phyloP scores from a whole-genome alignment of 2,329 filamentous ascomycete genomes.

The Fusarium acutatum region DNA sequence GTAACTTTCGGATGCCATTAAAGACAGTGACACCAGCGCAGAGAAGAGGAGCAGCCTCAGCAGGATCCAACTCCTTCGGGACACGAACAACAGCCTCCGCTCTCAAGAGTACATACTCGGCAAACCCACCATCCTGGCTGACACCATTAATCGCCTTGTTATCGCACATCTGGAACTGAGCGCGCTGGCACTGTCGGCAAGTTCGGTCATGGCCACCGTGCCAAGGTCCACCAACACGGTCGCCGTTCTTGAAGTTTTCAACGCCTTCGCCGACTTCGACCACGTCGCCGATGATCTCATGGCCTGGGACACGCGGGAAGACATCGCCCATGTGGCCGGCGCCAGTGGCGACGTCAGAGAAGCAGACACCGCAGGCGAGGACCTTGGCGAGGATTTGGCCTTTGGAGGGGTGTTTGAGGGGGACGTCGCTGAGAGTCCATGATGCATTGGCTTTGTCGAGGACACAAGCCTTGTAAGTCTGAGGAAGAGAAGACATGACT shows the following conservation, averaged over 20 bases:
- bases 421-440: constrained; percentile 66
- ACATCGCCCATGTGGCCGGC: constrained; percentile 61
- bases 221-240: constrained; percentile 66
- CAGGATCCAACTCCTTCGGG: constrained; percentile 60
- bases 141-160: constrained; percentile 72
- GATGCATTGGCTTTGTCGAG: constrained; percentile 61
- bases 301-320: constrained; percentile 72
- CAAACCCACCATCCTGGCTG: constrained; percentile 71
- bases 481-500: constrained; percentile 59
- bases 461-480: constrained; percentile 73
- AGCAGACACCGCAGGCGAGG: constrained; percentile 76
- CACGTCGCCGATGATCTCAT: constrained; percentile 76
- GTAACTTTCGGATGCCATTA: constrained; percentile 64
- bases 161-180: constrained; percentile 74
- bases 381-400: constrained; percentile 76
- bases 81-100: constrained; percentile 68
- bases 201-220: constrained; percentile 64
- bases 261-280: constrained; percentile 67
- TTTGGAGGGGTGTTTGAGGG: constrained; percentile 62
- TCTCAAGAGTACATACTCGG: constrained; percentile 69
- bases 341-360: constrained; percentile 63
- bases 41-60: constrained; percentile 65
- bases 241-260: constrained; percentile 67
- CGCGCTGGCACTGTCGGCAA: constrained; percentile 71
- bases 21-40: constrained; percentile 73